Evolutionary conservation across 2,329 filamentous ascomycete genomes (phyloP).

Genomic region (Colletotrichum sp.): DNA sequence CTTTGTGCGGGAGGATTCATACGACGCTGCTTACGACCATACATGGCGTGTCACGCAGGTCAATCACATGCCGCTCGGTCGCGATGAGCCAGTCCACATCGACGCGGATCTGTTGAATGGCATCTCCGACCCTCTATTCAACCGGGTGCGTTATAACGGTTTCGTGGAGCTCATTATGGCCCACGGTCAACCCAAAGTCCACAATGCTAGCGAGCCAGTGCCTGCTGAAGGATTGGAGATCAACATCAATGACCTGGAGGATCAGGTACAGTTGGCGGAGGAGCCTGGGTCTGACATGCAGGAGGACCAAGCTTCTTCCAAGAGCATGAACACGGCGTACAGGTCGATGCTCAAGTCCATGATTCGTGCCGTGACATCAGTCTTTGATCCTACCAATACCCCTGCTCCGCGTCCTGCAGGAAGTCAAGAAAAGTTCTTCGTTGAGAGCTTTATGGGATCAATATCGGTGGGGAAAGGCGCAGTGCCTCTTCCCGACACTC

Average conservation of each 20-base stretch:
- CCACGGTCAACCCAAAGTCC: conserved; percentile 30
- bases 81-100: conserved; percentile 86
- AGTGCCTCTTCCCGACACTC: conserved; percentile 71
- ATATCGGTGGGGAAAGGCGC: conserved; percentile 63
- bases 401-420: conserved; percentile 31
- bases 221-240: conserved; percentile 2
- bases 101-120: conserved; percentile 77
- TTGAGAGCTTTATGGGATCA: conserved; percentile 52
- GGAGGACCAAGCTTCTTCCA: conserved; percentile 24
- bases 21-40: conserved; percentile 39
- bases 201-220: conserved; percentile 28
- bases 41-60: conserved; percentile 79
- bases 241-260: conserved; percentile 16
- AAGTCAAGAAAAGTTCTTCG: conserved; percentile 31
- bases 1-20: conserved; percentile 67
- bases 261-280: conserved; percentile 15
- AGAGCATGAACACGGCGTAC: conserved; percentile 27
- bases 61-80: conserved; percentile 80
- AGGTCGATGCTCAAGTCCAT: conserved; percentile 52
- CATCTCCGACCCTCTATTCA: conserved; percentile 84
- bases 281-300: conserved; percentile 12
- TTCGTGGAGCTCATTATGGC: conserved; percentile 78
- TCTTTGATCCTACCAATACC: conserved; percentile 41
- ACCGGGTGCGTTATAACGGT: conserved; percentile 73
- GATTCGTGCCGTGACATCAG: conserved; percentile 50